Base-by-base conservation (phyloP, 495 filamentous ascomycete species). In the Neurospora sp. region DNA sequence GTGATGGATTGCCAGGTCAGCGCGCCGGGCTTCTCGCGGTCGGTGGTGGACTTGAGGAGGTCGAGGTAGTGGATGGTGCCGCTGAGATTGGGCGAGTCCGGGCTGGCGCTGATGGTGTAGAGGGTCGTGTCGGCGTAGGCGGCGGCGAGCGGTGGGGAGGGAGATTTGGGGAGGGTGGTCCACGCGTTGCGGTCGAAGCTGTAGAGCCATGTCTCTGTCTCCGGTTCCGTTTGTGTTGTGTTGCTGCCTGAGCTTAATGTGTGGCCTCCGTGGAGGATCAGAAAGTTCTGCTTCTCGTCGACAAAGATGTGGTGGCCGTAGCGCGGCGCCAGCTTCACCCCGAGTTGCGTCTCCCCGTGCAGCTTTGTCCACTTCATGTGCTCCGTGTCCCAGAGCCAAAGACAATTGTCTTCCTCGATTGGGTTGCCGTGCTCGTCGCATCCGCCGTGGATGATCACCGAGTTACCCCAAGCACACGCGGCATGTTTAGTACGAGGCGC, bases 311-410 rank as follows among this genome's bases (percentile, higher is more conserved):
- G 66, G 39, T 81, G 79, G 3, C 74, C 78, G 38, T 42, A 79
- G 35, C 79, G 76, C 1, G 76, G 70, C 11, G 71, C 59, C 73
- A 81, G 74, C 37, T 39, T 54, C 37, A 20, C 74, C 31, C 73
- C 73, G 8, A 81, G 46, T 70, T 81, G 76, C 1, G 74, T 78
- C 7, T 75, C 48, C 9, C 75, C 74, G 0, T 48, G 72, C 40
- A 79, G 71, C 37, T 73, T 76, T 1, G 72, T 66, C 79, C 85
- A 87, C 2, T 77, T 73, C 6, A 86, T 75, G 0, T 76, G 79
- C 42, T 82, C 79, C 3, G 83, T 79, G 73, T 86, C 78, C 72
- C 83, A 89, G 2, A 84, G 73, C 86, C 87, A 88, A 18, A 89
- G 75, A 35, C 74, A 80, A 12, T 78, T 79, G 27, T 76, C 80